Evolutionary conservation across 1,284 basidiomycete species (phyloP).

Genomic region (Pterulicium gracile): DNA sequence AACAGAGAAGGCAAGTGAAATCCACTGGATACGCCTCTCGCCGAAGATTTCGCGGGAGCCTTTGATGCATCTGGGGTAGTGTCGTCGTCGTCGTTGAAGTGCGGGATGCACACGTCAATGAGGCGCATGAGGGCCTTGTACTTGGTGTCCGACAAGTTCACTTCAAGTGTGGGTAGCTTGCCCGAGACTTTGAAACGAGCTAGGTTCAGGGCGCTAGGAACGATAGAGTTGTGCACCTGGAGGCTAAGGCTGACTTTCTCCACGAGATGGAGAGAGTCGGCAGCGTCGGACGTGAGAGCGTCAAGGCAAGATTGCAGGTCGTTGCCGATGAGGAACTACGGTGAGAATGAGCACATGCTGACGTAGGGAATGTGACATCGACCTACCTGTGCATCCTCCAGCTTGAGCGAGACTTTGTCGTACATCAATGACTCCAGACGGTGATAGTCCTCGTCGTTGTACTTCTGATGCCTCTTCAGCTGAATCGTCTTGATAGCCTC

Average conservation of each 20-base stretch:
- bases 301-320: slow-evolving; percentile 76
- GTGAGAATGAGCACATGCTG: slow-evolving; percentile 2
- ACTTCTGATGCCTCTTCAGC: slow-evolving; percentile 79
- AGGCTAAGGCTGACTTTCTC: slow-evolving; percentile 93
- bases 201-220: slow-evolving; percentile 77
- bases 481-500: slow-evolving; percentile 73
- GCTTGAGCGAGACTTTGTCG: slow-evolving; percentile 79
- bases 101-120: slow-evolving; percentile 86
- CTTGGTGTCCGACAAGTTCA: slow-evolving; percentile 94
- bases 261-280: slow-evolving; percentile 74
- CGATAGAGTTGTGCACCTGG: slow-evolving; percentile 89
- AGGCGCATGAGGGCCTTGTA: slow-evolving; percentile 93
- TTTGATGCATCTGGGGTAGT: slow-evolving; percentile 9
- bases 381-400: slow-evolving; percentile 82
- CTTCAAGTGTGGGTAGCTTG: slow-evolving; percentile 77
- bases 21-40: slow-evolving; percentile 18
- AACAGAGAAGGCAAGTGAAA: slow-evolving; percentile 54
- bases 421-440: slow-evolving; percentile 94
- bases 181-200: slow-evolving; percentile 91
- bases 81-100: slow-evolving; percentile 51
- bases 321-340: slow-evolving; percentile 83
- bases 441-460: slow-evolving; percentile 83
- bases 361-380: slow-evolving; percentile 5
- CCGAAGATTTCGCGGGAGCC: slow-evolving; percentile 14
- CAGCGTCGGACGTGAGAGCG: slow-evolving; percentile 52